Percentiles rank a stretch among this genome's conserved stretches.
Evolutionary conservation across 331 rosid genomes (phyloP).

Genomic region (Dryas integrifolia): DNA sequence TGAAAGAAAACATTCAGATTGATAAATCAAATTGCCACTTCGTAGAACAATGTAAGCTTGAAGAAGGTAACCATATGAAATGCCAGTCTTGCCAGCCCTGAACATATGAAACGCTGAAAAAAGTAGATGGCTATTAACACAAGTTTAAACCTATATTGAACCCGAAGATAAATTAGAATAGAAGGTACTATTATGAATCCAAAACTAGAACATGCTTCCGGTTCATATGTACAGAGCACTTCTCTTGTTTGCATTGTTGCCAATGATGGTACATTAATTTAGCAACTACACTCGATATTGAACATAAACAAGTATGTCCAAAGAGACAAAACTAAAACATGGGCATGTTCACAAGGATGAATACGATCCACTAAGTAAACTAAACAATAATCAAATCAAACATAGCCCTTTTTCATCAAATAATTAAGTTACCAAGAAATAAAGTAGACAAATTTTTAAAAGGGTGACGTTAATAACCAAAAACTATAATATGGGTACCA

Average conservation of each 20-base stretch:
- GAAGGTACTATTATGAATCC: not conserved
- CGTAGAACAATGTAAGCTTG: not conserved
- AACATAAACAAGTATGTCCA: not conserved
- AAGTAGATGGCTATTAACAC: not conserved
- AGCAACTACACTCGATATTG: not conserved
- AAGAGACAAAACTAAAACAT: not conserved
- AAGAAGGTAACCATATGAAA: not conserved
- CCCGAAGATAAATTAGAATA: not conserved
- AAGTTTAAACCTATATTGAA: not conserved
- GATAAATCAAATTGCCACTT: not conserved
- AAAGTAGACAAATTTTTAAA: not conserved
- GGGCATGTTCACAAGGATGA: too few species aligned
- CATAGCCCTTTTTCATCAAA: not conserved
- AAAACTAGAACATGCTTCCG: not conserved
- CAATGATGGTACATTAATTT: not conserved
- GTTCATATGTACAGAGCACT: not conserved
- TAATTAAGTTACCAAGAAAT: not conserved
- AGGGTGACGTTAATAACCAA: not conserved
- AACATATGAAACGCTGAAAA: not conserved
- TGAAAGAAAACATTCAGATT: conserved; percentile 32
- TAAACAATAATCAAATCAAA: not conserved
- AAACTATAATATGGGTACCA: not conserved
- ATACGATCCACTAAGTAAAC: too few species aligned
- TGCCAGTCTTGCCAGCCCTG: not conserved
- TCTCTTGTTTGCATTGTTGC: not conserved